A percentile compares a stretch with the other conserved stretches of the same genome.
Evolutionary conservation across 805 yeast species (phyloP).

Genomic region (Naumovozyma baii): DNA sequence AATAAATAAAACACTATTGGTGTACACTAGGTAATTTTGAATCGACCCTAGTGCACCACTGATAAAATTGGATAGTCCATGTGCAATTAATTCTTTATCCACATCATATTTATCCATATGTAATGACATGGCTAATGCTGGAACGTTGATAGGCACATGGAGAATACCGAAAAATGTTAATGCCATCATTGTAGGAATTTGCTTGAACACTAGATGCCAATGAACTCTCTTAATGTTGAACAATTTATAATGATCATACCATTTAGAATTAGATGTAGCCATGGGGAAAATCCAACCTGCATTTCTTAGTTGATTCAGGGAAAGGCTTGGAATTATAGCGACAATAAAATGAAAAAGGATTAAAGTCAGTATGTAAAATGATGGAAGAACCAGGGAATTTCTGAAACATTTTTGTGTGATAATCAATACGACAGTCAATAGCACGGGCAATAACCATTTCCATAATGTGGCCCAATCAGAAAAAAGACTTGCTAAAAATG

Average conservation of each 20-base stretch:
- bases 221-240: conserved; percentile 66
- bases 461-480: conserved; percentile 34
- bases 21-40: conserved; percentile 90
- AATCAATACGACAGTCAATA: conserved; percentile 52
- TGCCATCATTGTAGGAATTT: conserved; percentile 90
- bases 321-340: conserved; percentile 54
- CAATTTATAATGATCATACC: conserved; percentile 76
- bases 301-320: conserved; percentile 50
- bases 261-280: conserved; percentile 54
- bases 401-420: conserved; percentile 49
- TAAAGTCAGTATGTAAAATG: conserved; percentile 67
- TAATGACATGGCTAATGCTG: conserved; percentile 87
- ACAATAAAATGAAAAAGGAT: conserved; percentile 59
- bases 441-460: conserved; percentile 65
- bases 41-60: conserved; percentile 82
- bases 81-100: conserved; percentile 88
- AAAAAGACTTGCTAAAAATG: conserved; percentile 41
- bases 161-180: conserved; percentile 89
- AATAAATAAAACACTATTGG: conserved; percentile 84
- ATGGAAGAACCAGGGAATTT: conserved; percentile 71
- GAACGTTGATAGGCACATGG: conserved; percentile 96
- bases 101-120: conserved; percentile 79
- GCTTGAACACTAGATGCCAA: conserved; percentile 57
- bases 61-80: conserved; percentile 80
- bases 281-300: conserved; percentile 74